Conservation (phyloP, 768 basidiomycete species). For the Leccinellum luteum region DNA sequence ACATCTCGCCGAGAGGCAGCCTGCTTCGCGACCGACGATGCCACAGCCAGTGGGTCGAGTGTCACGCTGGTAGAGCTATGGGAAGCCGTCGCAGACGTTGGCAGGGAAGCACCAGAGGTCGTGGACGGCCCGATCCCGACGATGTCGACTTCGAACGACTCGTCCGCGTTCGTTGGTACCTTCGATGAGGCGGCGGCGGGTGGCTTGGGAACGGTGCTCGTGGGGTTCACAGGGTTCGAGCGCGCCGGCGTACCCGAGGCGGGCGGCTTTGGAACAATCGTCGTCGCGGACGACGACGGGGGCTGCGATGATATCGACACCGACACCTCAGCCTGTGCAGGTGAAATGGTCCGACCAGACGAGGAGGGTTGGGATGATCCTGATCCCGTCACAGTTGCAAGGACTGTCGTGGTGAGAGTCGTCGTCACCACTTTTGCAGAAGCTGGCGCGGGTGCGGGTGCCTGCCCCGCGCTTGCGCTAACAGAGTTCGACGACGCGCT, state of each 20-base stretch:
- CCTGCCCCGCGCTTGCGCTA: not conserved
- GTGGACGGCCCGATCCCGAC: slow-evolving; percentile 10
- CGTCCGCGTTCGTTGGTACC: not conserved
- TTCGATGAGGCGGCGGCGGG: not conserved
- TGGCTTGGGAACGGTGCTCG: slow-evolving; percentile 1
- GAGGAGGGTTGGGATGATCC: not conserved
- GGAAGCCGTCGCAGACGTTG: not conserved
- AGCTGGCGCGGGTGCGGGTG: not conserved
- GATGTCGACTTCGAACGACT: slow-evolving; percentile 24
- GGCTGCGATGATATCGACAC: slow-evolving; percentile 4
- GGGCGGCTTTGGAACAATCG: not conserved
- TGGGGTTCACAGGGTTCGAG: slow-evolving; percentile 1
- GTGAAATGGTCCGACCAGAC: slow-evolving; percentile 2
- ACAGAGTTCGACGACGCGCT: not conserved
- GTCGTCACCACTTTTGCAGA: slow-evolving; percentile 16
- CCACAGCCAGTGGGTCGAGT: slow-evolving; percentile 17
- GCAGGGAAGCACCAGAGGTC: not conserved
- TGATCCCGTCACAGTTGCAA: slow-evolving; percentile 4
- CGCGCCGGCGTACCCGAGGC: not conserved
- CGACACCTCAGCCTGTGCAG: slow-evolving; percentile 18
- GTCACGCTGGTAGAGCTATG: not conserved
- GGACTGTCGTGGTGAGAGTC: slow-evolving; percentile 27
- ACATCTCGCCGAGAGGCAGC: not conserved
- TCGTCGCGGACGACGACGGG: not conserved
- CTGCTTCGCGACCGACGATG: slow-evolving; percentile 18